These are phyloP conservation scores for Hydnomerulius pinastri DNA, from an alignment of 768 basidiomycete genomes.

Conservation along the genomic window DNA sequence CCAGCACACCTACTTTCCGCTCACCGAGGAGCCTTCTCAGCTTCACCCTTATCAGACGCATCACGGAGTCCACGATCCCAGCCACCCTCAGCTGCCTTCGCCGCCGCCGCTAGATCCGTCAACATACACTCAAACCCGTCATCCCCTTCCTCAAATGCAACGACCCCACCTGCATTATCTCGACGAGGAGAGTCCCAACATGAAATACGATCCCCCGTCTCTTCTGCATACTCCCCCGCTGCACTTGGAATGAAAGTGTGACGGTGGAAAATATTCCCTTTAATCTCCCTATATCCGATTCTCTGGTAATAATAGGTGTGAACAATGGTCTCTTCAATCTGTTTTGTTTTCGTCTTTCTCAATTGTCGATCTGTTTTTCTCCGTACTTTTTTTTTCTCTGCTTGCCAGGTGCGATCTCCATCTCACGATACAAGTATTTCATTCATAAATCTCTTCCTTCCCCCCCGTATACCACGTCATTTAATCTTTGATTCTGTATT, in stretches of 20 bases:
- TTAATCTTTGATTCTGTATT: constrained; percentile 24
- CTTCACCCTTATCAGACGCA: constrained; percentile 37
- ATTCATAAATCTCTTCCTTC: constrained; percentile 9
- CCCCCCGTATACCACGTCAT: constrained; percentile 23
- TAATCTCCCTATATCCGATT: constrained; percentile 27
- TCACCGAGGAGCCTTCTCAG: constrained; percentile 31
- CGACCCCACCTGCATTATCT: constrained; percentile 36
- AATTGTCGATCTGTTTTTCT: neutral
- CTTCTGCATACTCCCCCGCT: constrained; percentile 46
- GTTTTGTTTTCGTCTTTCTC: neutral
- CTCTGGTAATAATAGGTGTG: constrained; percentile 24
- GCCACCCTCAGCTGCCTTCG: constrained; percentile 26
- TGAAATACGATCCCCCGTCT: constrained; percentile 47
- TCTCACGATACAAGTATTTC: constrained; percentile 13
- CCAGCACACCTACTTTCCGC: constrained; percentile 27
- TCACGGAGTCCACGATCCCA: constrained; percentile 36
- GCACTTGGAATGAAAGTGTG: constrained; percentile 52
- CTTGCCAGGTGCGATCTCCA: constrained; percentile 2
- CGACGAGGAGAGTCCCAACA: constrained; percentile 36
- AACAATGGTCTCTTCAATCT: constrained; percentile 23
- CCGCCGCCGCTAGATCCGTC: constrained; percentile 37
- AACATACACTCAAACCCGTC: constrained; percentile 28
- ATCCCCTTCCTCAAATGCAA: constrained; percentile 36
- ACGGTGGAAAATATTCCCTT: constrained; percentile 4
- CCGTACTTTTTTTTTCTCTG: constrained; percentile 5